phyloP scores from a whole-genome alignment of 306 rosid genomes.

The Pterocarpus santalinus region DNA sequence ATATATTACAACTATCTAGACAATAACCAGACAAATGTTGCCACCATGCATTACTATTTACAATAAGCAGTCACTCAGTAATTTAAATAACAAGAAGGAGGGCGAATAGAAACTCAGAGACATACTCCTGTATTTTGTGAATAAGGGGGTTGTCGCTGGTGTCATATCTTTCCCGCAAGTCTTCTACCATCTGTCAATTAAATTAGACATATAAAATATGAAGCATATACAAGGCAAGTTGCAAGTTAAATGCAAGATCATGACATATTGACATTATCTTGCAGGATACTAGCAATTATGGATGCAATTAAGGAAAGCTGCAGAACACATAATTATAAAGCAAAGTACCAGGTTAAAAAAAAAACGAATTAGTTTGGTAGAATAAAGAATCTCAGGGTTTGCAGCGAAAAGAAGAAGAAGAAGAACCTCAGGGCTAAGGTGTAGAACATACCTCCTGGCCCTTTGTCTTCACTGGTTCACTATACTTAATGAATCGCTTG shows the following conservation, averaged over 20 bases:
- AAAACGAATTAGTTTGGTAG: background rate
- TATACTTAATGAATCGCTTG: constrained; percentile 62
- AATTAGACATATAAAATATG: constrained; percentile 43
- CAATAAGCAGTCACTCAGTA: constrained; percentile 19
- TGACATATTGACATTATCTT: background rate
- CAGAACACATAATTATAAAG: constrained; percentile 24
- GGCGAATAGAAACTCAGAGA: constrained; percentile 31
- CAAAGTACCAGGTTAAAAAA: constrained; percentile 9
- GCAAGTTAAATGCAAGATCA: constrained; percentile 9
- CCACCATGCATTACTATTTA: constrained; percentile 32
- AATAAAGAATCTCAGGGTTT: constrained; percentile 29
- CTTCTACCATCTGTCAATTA: constrained; percentile 84
- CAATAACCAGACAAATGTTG: constrained; percentile 24
- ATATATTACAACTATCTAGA: constrained; percentile 25
- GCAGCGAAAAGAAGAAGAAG: too few species aligned
- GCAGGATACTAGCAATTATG: constrained; percentile 8
- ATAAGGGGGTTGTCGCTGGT: constrained; percentile 81
- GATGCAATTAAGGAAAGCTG: constrained; percentile 26
- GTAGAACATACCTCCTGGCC: constrained; percentile 79
- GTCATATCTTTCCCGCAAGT: constrained; percentile 79
- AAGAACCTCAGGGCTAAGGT: constrained; percentile 13
- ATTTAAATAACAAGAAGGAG: constrained; percentile 17
- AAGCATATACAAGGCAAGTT: constrained; percentile 35
- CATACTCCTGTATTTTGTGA: constrained; percentile 92
- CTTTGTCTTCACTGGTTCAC: constrained; percentile 81